A percentile compares a stretch with the other conserved stretches of the same genome.
Evolutionary conservation across 805 yeast genomes (phyloP).

Genomic region (Ogataea philodendri): DNA sequence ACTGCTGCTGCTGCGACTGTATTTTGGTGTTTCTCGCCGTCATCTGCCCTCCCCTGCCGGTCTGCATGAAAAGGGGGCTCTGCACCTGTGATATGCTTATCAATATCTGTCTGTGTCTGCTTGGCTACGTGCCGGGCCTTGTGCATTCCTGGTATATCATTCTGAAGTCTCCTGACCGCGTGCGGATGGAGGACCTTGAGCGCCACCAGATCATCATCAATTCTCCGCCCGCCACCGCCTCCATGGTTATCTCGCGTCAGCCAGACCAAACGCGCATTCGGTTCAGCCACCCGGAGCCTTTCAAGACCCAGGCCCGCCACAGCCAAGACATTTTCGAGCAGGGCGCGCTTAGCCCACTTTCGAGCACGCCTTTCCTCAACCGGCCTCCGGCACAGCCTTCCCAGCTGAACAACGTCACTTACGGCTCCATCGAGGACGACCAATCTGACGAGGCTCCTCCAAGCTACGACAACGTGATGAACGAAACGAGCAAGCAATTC

Average conservation of each 20-base stretch:
- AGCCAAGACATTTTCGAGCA: conserved; percentile 8
- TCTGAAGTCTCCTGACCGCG: conserved; percentile 45
- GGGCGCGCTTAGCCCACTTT: conserved; percentile 28
- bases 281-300: conserved; percentile 36
- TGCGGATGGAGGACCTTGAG: conserved; percentile 24
- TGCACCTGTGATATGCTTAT: conserved; percentile 69
- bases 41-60: conserved; percentile 78
- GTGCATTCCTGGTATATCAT: conserved; percentile 69
- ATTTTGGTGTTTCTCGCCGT: conserved; percentile 66
- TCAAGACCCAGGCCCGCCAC: conserved; percentile 16
- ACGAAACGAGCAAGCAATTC: conserved; percentile 33
- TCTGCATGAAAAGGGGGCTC: conserved; percentile 66
- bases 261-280: conserved; percentile 28
- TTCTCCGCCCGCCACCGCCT: conserved; percentile 24
- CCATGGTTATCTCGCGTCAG: conserved; percentile 23
- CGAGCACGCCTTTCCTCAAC: conserved; percentile 14
- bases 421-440: conserved; percentile 17
- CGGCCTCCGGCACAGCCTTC: conserved; percentile 9
- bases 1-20: conserved; percentile 52
- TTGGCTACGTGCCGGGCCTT: conserved; percentile 71
- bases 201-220: conserved; percentile 31
- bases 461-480: conserved; percentile 37
- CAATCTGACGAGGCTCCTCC: conserved; percentile 34
- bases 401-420: conserved; percentile 12
- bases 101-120: conserved; percentile 57